phyloP scores from a whole-genome alignment of 2,329 filamentous ascomycete genomes.

The Penicillium italicum region DNA sequence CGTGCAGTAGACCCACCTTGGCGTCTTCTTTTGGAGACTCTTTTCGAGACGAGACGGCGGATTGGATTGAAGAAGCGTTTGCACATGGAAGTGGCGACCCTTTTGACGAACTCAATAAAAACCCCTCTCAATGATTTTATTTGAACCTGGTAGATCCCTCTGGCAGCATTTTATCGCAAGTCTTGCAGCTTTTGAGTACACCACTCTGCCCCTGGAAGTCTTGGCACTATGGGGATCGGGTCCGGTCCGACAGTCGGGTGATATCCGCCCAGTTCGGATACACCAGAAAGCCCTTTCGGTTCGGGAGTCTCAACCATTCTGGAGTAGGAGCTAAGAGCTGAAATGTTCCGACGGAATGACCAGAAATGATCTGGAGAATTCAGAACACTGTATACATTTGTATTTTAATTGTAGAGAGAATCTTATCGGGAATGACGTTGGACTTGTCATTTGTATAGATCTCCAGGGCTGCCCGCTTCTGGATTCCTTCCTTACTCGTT shows the following conservation, averaged over 20 bases:
- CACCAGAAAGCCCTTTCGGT: not conserved
- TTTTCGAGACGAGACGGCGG: slow-evolving; percentile 37
- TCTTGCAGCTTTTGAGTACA: not conserved
- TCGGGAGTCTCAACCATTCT: not conserved
- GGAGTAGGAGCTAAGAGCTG: not conserved
- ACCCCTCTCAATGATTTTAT: not conserved
- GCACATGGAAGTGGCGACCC: slow-evolving; percentile 16
- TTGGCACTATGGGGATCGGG: slow-evolving; percentile 8
- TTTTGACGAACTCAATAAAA: slow-evolving; percentile 16
- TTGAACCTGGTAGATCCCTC: not conserved
- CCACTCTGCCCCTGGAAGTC: not conserved
- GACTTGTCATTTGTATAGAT: slow-evolving; percentile 7
- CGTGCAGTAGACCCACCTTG: not conserved
- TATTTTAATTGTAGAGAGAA: not conserved
- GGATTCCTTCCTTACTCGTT: not conserved
- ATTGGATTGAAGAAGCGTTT: slow-evolving; percentile 25
- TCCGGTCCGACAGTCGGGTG: slow-evolving; percentile 26
- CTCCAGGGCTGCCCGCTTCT: not conserved
- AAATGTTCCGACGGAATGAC: slow-evolving; percentile 10
- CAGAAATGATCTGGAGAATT: not conserved
- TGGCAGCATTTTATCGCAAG: not conserved
- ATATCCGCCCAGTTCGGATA: slow-evolving; percentile 4
- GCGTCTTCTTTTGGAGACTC: slow-evolving; percentile 23
- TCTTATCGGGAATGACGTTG: slow-evolving; percentile 14
- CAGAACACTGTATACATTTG: not conserved